These are phyloP conservation scores for Bipolaris sorokiniana DNA, from an alignment of 2,329 filamentous ascomycete genomes.

Conservation along the genomic window DNA sequence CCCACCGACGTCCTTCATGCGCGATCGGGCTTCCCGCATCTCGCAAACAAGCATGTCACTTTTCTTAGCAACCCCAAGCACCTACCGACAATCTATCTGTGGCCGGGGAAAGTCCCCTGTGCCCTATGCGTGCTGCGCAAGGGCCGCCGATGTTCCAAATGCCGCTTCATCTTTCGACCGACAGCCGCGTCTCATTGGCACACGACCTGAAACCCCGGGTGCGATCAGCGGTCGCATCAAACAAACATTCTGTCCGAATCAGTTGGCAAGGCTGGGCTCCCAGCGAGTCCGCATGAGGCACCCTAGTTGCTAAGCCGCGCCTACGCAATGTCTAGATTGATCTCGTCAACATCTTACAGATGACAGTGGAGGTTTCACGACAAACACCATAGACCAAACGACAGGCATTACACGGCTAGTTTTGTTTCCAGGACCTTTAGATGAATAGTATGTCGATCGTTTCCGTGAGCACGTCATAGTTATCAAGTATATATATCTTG, in stretches of 20 bases:
- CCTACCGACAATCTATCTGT: conserved; percentile 15
- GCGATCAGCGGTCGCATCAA: conserved; percentile 15
- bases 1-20: conserved; percentile 17
- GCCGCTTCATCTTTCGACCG: conserved; percentile 1
- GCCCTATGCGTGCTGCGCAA: neutral
- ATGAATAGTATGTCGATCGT: conserved; percentile 18
- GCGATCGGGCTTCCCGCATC: conserved; percentile 4
- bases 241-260: conserved; percentile 5
- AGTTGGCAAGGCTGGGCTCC: conserved; percentile 10
- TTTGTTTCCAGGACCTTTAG: conserved; percentile 8
- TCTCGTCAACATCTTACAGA: conserved; percentile 14
- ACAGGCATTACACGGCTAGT: conserved; percentile 10
- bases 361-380: conserved; percentile 7
- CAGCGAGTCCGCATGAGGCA: conserved; percentile 10
- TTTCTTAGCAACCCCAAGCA: conserved; percentile 10
- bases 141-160: conserved; percentile 4
- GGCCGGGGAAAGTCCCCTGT: conserved; percentile 5
- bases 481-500: conserved; percentile 14
- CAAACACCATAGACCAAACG: conserved; percentile 18
- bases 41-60: conserved; percentile 5
- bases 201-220: conserved; percentile 15
- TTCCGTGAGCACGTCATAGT: conserved; percentile 6
- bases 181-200: conserved; percentile 6
- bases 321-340: conserved; percentile 13
- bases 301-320: conserved; percentile 5